Conservation (phyloP, 2,329 filamentous ascomycete species). For the Sclerotinia borealis region DNA sequence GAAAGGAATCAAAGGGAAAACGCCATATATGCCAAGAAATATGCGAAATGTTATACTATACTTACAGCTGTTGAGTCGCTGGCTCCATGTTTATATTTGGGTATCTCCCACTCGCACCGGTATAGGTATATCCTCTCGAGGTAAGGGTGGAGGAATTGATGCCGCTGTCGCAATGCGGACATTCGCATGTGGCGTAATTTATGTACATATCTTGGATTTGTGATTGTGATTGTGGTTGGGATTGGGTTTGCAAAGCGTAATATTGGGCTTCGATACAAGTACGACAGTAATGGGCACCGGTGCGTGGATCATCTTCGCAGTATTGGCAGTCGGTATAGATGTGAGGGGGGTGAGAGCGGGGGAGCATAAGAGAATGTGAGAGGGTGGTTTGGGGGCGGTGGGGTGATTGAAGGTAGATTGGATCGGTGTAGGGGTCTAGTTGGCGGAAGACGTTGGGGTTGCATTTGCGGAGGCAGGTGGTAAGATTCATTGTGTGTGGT, state of each 20-base stretch:
- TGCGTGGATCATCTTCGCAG: conserved; percentile 10
- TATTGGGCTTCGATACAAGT: conserved; percentile 2
- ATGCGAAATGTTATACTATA: too few relatives aligned
- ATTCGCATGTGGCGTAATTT: conserved; percentile 6
- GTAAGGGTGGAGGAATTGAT: not conserved
- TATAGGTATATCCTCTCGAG: not conserved
- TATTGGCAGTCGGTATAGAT: conserved; percentile 1
- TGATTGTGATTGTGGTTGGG: not conserved
- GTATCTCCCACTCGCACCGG: not conserved
- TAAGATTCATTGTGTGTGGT: conserved; percentile 1
- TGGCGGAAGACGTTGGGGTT: conserved; percentile 6
- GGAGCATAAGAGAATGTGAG: not conserved
- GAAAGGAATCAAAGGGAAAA: too few relatives aligned
- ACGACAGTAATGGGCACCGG: conserved; percentile 7
- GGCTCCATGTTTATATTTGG: not conserved
- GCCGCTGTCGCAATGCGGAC: conserved; percentile 7
- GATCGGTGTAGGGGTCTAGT: not conserved
- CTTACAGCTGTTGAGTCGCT: conserved; percentile 1
- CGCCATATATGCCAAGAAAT: too few relatives aligned
- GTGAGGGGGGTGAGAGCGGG: not conserved
- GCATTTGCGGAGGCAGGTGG: not conserved
- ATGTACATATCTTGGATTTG: not conserved
- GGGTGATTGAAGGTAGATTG: not conserved
- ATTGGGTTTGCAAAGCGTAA: not conserved
- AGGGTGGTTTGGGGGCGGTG: not conserved